Conservation (phyloP, 2,329 filamentous ascomycete genomes). For the Trichoderma simmonsii region DNA sequence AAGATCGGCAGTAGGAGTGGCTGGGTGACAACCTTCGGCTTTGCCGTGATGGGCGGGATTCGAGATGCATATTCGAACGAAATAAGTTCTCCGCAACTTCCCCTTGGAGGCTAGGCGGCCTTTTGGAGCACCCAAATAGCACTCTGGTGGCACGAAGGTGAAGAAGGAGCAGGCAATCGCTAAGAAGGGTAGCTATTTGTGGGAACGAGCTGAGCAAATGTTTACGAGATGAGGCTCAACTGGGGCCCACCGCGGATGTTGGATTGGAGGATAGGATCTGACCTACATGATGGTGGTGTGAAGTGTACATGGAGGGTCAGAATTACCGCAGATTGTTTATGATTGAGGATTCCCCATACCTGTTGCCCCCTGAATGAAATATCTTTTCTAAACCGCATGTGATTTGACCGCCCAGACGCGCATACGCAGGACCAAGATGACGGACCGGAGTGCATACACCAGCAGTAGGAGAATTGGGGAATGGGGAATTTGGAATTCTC, state of each 20-base stretch:
- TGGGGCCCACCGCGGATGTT: not conserved
- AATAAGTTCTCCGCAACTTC: not conserved
- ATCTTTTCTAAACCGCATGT: not conserved
- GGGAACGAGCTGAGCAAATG: not conserved
- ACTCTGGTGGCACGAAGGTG: not conserved
- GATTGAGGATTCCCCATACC: not conserved
- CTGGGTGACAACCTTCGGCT: not conserved
- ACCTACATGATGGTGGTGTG: not conserved
- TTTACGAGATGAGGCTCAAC: not conserved
- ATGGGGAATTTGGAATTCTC: not conserved
- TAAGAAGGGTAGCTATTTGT: not conserved
- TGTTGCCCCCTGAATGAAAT: not conserved
- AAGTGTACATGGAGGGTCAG: not conserved
- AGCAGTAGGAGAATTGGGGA: not conserved
- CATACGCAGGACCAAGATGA: not conserved
- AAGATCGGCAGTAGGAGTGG: not conserved
- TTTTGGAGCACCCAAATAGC: not conserved
- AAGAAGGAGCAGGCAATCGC: not conserved
- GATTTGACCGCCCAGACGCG: not conserved
- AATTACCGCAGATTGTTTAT: not conserved
- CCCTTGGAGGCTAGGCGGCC: not conserved
- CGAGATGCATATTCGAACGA: not conserved
- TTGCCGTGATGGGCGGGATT: not conserved
- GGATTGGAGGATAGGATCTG: not conserved
- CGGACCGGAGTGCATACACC: not conserved